Evolutionary conservation across 1,284 basidiomycete species (phyloP).

Genomic region (Pyrrhoderma noxium): DNA sequence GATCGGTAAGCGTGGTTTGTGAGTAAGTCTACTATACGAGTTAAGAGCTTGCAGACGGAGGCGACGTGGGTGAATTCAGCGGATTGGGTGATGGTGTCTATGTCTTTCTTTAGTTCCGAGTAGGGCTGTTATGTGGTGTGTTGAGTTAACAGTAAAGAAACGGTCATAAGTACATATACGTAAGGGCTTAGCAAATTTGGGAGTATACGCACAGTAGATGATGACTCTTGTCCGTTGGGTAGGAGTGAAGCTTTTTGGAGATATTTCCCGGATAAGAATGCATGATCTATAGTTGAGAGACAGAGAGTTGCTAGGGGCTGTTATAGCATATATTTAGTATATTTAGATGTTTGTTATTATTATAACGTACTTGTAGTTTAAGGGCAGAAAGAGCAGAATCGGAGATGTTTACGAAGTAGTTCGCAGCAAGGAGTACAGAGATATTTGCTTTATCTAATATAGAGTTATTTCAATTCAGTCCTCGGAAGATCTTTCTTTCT

Average conservation of each 20-base stretch:
- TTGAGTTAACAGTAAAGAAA: too few species aligned
- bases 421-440: slow-evolving; percentile 13
- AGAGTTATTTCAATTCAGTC: too few species aligned
- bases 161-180: too few species aligned
- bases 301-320: slow-evolving; percentile 4
- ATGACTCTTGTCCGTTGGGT: neutral
- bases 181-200: too few species aligned
- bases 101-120: neutral
- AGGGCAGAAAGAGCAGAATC: slow-evolving; percentile 16
- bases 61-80: slow-evolving; percentile 8
- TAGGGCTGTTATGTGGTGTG: neutral
- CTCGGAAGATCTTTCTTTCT: too few species aligned
- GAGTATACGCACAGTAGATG: too few species aligned
- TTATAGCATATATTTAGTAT: neutral
- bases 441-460: slow-evolving; percentile 20
- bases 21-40: slow-evolving; percentile 39
- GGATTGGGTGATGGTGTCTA: slow-evolving; percentile 3
- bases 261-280: slow-evolving; percentile 7
- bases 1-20: slow-evolving; percentile 27
- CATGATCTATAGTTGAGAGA: slow-evolving; percentile 3
- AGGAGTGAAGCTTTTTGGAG: neutral
- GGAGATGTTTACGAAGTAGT: slow-evolving; percentile 16
- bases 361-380: slow-evolving; percentile 5
- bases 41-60: slow-evolving; percentile 11
- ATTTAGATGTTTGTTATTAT: neutral